Percentiles rank a stretch among this genome's conserved stretches.
phyloP scores from a whole-genome alignment of 2,329 filamentous ascomycete species.

The Zopfia rhizophila region DNA sequence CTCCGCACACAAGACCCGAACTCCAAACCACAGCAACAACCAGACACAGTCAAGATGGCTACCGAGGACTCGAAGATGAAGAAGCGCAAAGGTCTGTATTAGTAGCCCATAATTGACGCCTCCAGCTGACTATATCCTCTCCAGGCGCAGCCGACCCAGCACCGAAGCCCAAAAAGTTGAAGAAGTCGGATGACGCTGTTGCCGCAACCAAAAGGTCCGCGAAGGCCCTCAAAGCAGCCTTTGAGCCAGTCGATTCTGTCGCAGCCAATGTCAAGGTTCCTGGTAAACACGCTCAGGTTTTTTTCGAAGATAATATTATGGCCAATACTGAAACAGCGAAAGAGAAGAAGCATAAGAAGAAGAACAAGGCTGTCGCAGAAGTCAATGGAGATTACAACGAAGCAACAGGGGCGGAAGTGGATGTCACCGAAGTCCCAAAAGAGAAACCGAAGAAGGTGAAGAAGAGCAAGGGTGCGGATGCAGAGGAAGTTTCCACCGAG shows the following conservation, averaged over 20 bases:
- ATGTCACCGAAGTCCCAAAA: conserved; percentile 9
- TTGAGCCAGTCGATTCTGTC: conserved; percentile 30
- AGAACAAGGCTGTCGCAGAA: conserved; percentile 35
- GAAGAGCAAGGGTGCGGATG: conserved; percentile 17
- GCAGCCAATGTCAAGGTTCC: conserved; percentile 34
- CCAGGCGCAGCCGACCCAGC: conserved; percentile 46
- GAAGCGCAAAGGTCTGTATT: conserved; percentile 63
- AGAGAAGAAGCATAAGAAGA: conserved; percentile 53
- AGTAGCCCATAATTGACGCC: conserved; percentile 14
- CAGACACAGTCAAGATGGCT: conserved; percentile 57
- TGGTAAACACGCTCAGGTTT: conserved; percentile 50
- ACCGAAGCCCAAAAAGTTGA: conserved; percentile 52
- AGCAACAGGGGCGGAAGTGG: conserved; percentile 17
- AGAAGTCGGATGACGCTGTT: conserved; percentile 44
- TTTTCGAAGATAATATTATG: conserved; percentile 41
- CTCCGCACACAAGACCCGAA: conserved; percentile 26
- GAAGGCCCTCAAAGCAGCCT: conserved; percentile 33
- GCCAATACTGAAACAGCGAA: conserved; percentile 32
- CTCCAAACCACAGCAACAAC: conserved; percentile 21
- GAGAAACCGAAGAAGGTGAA: conserved; percentile 24
- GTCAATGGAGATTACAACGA: conserved; percentile 6
- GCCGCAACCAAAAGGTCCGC: conserved; percentile 30
- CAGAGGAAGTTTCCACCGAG: conserved; percentile 1
- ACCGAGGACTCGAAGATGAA: conserved; percentile 62
- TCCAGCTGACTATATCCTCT: conserved; percentile 22